Base-by-base conservation (phyloP, 352 stramenopile species). In the Phytophthora cryptogea region DNA sequence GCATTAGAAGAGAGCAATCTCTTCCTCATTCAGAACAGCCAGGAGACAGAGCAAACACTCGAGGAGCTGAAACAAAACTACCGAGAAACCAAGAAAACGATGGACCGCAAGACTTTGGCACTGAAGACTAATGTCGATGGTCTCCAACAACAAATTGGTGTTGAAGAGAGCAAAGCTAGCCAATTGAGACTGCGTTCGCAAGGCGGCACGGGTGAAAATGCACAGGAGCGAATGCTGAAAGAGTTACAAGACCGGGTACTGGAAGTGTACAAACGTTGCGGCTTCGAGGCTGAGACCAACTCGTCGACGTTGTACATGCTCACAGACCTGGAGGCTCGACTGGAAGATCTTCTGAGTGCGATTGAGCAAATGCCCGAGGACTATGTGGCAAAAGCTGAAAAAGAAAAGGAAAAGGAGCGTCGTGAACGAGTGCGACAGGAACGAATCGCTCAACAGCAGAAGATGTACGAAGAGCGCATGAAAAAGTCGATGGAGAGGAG, bases 11-110 rank as follows among this genome's bases (percentile, higher is more conserved):
- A 98, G 58, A 95, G 94, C 74, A 99, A 98, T 54, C 77, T 98
- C 42, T 98, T 98, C 59, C 59, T 98, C 27, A 98, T 98, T 59
- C 91, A 98, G 64, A 98, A 98, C 74, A 96, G 83, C 52, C 92
- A 98, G 64, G 92, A 98, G 59, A 98, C 93, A 0, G 94, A 98
- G 72, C 92, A 97, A 64, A 95, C 90, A 20, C 80, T 98, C 0
- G 94, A 98, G 47, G 94, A 98, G 65, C 86, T 98, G 27, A 97
- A 97, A 65, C 87, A 97, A 57, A 93, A 83, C 69, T 97, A 94
- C 67, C 76, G 83, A n/a, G 83, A 94, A 36, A 97, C 90, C 1
- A 92, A 95, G 68, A 88, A 84, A 43, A 90, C 74, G 10, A 97
- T 97, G 87, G 89, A 97, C 52, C 73, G 71, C 26, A 96, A 96